Base-by-base conservation (phyloP, 2,329 filamentous ascomycete species). In the Colletotrichum cordylinicola region DNA sequence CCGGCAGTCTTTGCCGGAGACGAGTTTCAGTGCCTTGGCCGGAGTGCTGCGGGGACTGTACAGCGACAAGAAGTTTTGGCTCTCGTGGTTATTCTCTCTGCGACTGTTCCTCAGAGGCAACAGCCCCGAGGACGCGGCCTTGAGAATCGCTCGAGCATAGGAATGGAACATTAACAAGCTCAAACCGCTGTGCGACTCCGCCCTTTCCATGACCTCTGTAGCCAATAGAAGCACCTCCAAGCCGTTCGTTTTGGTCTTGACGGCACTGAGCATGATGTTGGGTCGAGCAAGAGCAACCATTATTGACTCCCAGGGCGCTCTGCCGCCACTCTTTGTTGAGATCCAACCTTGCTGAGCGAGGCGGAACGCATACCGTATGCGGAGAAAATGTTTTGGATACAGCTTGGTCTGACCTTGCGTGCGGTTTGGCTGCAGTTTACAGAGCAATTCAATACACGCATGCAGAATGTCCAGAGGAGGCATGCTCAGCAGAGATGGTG, bases 61-160 rank as follows among this genome's bases (percentile, higher is more conserved):
- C 12, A 77, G 43, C 7, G 62, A 74, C 55, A 77, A 16, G 7
- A 77, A 33, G 18, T 27, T 43, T 18, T 39, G 5, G 24, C 65
- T 55, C 13, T 60, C 67, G 24, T 33, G n/a, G 8, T 52, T 21
- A 21, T 52, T 52, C 27, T 48, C 13, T 39, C 16, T 4, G 43
- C n/a, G 15, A 39, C 86, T 83, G 9, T 88, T 13, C 3, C 89
- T 82, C 9, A 77, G 39, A 8, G 74, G 71, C 15, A 79, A 78
- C 1, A 71, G 74, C 67, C 66, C 83, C 75, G 4, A 84, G 75
- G 16, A 67, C 48, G 21, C 73, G 67, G 31, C 60, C 37, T 70
- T 60, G 8, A 48, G 61, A 24, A 74, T 39, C 15, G 68, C 65
- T 21, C 33, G 67, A 37, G 48, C 48, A 37, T 76, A 77, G 4